Base-by-base conservation (phyloP, 345 rosid species). In the Eutrema heterophyllum region DNA sequence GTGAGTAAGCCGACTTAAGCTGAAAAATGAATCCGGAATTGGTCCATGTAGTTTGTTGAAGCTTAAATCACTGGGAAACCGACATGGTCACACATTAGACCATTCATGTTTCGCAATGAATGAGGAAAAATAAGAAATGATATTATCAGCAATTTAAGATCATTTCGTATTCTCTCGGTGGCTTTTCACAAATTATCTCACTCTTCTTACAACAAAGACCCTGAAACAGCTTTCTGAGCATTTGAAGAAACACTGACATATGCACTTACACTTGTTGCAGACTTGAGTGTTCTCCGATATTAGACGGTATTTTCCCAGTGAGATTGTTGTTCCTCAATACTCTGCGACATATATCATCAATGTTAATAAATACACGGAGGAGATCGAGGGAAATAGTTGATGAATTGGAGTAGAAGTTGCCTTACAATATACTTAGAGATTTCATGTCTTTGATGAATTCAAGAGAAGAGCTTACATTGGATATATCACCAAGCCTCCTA, bases 401-500 rank as follows among this genome's bases (percentile, higher is more conserved):
- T 32, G 53, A 49, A 48, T 41, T 21, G 70, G 39, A 38, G 13
- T 61, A 32, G 58, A 29, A 24, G 35, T 44, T 51, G 64, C 32
- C 90, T 81, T 79, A 89, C 96, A 89, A 69, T 45, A 40, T 4
- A 30, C 48, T 75, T 41, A 89, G 79, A 35, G 81, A 74, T 67
- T 69, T 86, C 89, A 87, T 76, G 48, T 81, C 54, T 66, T 58
- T 82, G 5, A 89, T 71, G 70, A 89, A 83, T 56, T 67, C 85
- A 70, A 87, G 57, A 6, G 90, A 72, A 56, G 86, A 84, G 76
- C 80, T 82, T 59, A 74, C 89, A 69, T 86, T 83, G 50, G 85
- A 73, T 40, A 89, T 75, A 80, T 77, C 92, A 35, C 90, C 85
- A 78, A 89, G 83, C 80, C 83, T 83, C 92, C 96, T 89, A 14